Evolutionary conservation across 2,329 filamentous ascomycete species (phyloP).

Genomic region (Alternaria sp.): DNA sequence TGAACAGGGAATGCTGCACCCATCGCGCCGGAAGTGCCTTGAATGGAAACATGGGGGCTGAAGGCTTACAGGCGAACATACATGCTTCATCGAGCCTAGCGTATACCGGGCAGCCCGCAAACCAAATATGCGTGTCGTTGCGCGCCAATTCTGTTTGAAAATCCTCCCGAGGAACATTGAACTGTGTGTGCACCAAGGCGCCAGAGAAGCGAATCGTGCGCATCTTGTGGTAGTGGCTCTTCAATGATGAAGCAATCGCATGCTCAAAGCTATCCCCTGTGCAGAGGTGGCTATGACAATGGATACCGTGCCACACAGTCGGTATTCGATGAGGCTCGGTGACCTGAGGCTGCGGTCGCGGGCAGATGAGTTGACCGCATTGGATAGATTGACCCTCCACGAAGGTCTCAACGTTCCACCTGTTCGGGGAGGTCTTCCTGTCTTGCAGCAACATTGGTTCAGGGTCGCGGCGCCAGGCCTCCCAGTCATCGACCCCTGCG

Average conservation of each 20-base stretch:
- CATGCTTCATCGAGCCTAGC: conserved; percentile 33
- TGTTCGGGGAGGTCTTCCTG: conserved; percentile 9
- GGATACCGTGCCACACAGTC: conserved; percentile 14
- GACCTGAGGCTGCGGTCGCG: conserved; percentile 21
- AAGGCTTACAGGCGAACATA: conserved; percentile 39
- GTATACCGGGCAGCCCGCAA: conserved; percentile 23
- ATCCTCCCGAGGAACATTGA: neutral
- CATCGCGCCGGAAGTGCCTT: conserved; percentile 32
- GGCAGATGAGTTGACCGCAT: conserved; percentile 24
- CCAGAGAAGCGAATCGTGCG: neutral
- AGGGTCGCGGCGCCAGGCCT: conserved; percentile 11
- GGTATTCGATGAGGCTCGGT: conserved; percentile 20
- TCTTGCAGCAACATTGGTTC: conserved; percentile 17
- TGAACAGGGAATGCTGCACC: conserved; percentile 39
- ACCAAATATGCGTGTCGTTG: conserved; percentile 27
- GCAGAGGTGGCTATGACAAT: neutral
- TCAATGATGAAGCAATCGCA: neutral
- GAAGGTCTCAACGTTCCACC: conserved; percentile 18
- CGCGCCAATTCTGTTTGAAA: conserved; percentile 9
- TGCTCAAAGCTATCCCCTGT: neutral
- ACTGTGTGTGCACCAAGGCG: neutral
- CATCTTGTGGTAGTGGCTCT: neutral
- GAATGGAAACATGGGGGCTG: conserved; percentile 35
- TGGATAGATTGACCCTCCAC: conserved; percentile 28
- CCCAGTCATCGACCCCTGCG: conserved; percentile 20